Evolutionary conservation across 768 basidiomycete genomes (phyloP).

Genomic region (Hypholoma fasciculare): DNA sequence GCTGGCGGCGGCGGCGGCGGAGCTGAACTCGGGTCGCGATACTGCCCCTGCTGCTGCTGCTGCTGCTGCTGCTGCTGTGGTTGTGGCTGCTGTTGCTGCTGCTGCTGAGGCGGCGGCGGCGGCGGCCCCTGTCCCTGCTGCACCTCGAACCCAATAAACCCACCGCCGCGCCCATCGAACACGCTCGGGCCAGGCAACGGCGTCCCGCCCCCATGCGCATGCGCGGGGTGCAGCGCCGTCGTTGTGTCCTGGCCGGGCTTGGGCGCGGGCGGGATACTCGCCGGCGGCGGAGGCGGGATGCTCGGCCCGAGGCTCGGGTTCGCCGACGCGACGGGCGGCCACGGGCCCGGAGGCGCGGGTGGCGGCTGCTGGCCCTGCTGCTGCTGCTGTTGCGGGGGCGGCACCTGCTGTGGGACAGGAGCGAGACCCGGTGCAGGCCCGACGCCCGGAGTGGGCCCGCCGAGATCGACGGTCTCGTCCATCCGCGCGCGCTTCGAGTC

Average conservation of each 20-base stretch:
- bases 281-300: constrained; percentile 37
- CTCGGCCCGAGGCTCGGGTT: constrained; percentile 31
- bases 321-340: constrained; percentile 32
- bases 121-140: constrained; percentile 23
- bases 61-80: neutral
- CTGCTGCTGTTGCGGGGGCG: constrained; percentile 11
- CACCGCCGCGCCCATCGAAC: constrained; percentile 32
- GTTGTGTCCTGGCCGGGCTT: constrained; percentile 12
- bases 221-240: constrained; percentile 14
- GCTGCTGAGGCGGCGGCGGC: constrained; percentile 14
- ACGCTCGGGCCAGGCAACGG: constrained; percentile 28
- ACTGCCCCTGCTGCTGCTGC: constrained; percentile 9
- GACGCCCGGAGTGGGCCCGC: constrained; percentile 21
- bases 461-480: constrained; percentile 30
- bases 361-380: constrained; percentile 11
- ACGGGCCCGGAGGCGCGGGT: constrained; percentile 15
- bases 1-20: constrained; percentile 18
- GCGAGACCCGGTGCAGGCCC: constrained; percentile 17
- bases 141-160: constrained; percentile 22
- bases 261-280: constrained; percentile 21
- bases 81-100: neutral
- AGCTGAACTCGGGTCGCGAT: neutral
- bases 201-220: constrained; percentile 13
- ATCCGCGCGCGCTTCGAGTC: constrained; percentile 37
- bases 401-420: constrained; percentile 26